These are phyloP conservation scores for Filobasidium uniguttulatum DNA, from an alignment of 1,284 basidiomycete genomes.

Conservation along the genomic window DNA sequence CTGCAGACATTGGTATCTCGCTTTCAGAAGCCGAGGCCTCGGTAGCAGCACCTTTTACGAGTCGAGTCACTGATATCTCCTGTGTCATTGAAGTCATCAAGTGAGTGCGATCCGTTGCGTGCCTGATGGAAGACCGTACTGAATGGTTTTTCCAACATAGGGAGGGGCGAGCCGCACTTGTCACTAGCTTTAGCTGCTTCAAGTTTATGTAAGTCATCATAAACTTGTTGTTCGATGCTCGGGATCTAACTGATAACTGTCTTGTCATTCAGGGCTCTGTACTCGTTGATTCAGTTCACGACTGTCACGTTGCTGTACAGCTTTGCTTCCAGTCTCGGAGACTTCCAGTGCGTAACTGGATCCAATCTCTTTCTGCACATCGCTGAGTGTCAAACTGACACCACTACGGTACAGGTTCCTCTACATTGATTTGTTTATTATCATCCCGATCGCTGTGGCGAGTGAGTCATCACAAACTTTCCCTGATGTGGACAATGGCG, in stretches of 20 bases:
- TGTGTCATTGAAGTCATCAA: slow-evolving; percentile 95
- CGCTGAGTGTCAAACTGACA: background rate
- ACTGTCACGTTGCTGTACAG: slow-evolving; percentile 84
- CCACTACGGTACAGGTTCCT: slow-evolving; percentile 43
- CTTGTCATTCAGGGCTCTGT: slow-evolving; percentile 30
- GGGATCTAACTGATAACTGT: slow-evolving; percentile 45
- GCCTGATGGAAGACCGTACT: background rate
- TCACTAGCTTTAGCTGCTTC: slow-evolving; percentile 98
- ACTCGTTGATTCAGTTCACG: slow-evolving; percentile 44
- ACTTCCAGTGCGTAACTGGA: slow-evolving; percentile 58
- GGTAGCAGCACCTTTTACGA: slow-evolving; percentile 97
- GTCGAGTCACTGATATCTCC: slow-evolving; percentile 81
- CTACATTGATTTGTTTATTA: slow-evolving; percentile 95
- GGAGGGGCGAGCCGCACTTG: slow-evolving; percentile 86
- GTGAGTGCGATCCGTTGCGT: slow-evolving; percentile 3
- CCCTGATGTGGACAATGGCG: background rate
- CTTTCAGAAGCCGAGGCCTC: slow-evolving; percentile 96
- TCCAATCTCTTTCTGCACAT: no score
- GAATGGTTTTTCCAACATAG: slow-evolving; percentile 14
- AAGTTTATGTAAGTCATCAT: slow-evolving; percentile 73
- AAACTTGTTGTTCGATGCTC: slow-evolving; percentile 34
- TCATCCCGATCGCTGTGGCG: slow-evolving; percentile 87
- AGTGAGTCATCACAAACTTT: slow-evolving; percentile 45
- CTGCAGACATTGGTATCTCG: slow-evolving; percentile 94
- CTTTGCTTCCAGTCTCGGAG: slow-evolving; percentile 88